Evolutionary conservation across 441 rosid genomes (phyloP).

Genomic region (Adansonia rubrostipa): DNA sequence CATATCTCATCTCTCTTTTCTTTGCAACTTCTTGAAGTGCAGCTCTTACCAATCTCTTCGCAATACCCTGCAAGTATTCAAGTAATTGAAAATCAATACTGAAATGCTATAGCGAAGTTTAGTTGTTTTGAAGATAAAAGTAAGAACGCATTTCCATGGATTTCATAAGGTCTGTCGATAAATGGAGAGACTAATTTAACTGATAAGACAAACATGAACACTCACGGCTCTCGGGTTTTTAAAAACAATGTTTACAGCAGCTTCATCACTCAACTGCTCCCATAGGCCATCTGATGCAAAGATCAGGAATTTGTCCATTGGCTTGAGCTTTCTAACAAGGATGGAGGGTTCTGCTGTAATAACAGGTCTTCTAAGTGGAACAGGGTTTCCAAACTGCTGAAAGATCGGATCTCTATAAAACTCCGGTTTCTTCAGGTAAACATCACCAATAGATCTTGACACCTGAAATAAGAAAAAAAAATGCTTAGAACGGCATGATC

Average conservation of each 20-base stretch:
- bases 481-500: conserved; percentile 18
- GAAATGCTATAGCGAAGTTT: background rate
- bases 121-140: background rate
- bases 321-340: conserved; percentile 52
- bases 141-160: background rate
- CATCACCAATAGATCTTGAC: conserved; percentile 78
- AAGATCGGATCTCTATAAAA: conserved; percentile 62
- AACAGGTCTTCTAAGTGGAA: conserved; percentile 66
- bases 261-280: conserved; percentile 77
- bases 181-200: background rate
- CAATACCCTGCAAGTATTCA: conserved; percentile 64
- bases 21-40: conserved; percentile 75
- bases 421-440: conserved; percentile 73
- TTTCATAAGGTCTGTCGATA: background rate
- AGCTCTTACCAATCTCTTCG: conserved; percentile 74
- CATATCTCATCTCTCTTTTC: conserved; percentile 78
- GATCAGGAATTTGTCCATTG: conserved; percentile 66
- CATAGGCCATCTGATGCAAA: conserved; percentile 87
- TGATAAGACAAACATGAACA: conserved; percentile 4
- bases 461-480: conserved; percentile 44
- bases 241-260: conserved; percentile 67
- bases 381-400: conserved; percentile 54
- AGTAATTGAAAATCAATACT: background rate
- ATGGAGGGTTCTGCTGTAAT: conserved; percentile 76
- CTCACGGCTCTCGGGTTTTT: conserved; percentile 72